Evolutionary conservation across 306 rosid species (phyloP).

Genomic region (Malus asiatica): DNA sequence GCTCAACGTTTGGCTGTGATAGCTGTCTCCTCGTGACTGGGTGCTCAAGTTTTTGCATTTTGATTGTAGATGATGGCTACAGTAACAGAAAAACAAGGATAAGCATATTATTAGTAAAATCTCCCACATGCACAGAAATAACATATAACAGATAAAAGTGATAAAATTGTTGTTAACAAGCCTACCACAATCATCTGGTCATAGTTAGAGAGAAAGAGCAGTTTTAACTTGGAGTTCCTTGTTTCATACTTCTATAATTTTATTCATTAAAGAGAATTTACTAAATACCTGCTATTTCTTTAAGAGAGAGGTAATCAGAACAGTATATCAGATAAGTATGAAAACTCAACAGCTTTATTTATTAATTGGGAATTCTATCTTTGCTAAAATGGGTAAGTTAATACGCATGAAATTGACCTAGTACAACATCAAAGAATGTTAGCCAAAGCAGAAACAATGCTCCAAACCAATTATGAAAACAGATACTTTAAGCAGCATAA

Average conservation of each 20-base stretch:
- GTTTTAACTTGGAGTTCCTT: background rate
- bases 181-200: background rate
- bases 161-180: background rate
- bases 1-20: slow-evolving; percentile 18
- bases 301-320: background rate
- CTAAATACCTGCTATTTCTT: background rate
- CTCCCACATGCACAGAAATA: background rate
- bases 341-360: background rate
- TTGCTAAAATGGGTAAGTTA: background rate
- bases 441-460: background rate
- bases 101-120: slow-evolving; percentile 13
- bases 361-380: background rate
- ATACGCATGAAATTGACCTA: background rate
- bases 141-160: background rate
- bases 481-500: background rate
- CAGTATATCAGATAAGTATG: background rate
- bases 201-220: background rate
- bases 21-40: slow-evolving; percentile 31
- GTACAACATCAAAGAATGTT: background rate
- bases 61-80: slow-evolving; percentile 52
- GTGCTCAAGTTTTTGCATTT: slow-evolving; percentile 45
- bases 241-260: background rate
- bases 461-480: background rate
- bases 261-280: background rate
- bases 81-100: slow-evolving; percentile 14